Evolutionary conservation across 1,284 basidiomycete genomes (phyloP), one percentile per base, ranked within the genome.

Genomic region (Sanghuangporus sanghuang): DNA sequence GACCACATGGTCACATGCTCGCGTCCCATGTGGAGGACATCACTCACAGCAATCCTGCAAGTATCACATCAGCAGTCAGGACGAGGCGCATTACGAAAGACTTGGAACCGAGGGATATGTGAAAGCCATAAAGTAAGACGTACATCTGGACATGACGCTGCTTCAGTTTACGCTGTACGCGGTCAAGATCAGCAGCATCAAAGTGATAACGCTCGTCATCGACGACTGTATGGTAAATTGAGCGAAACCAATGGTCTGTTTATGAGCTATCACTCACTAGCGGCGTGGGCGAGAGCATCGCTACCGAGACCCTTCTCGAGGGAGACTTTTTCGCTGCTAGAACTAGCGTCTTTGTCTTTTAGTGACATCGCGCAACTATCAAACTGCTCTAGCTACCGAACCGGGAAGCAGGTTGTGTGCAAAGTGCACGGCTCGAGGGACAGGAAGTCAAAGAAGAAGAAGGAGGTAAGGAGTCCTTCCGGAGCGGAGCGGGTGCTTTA

Each of bases 121-220:
- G 9, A 18, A 56, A 63, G 36, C 42, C 14, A 36, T 55, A 55
- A 61, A 53, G 21, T 36, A 21, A 16, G 59, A 73, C 80, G 64
- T 69, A 86, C 86, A 89, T 89, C 71, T 88, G 86, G 16, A 87
- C 83, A 83, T 89, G 87, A 42, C 86, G 82, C 73, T 88, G 85
- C 73, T 87, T 85, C 52, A 89, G 76, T 32, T 79, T 78, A 39
- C 86, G 80, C 68, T 88, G 85, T 9, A 87, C 85, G 27, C 75
- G 77, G 68, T 87, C 86, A 50, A 85, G 75, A 70, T 87, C 85
- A 59, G 80, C 77, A n/a, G 76, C 77, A 68, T 85, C 81, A 66
- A 86, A 81, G 64, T 69, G 69, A 48, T 67, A 69, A 27, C 58
- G 52, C 36, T 63, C 61, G 52, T 66, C 65, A 16, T 50, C 42